These are phyloP conservation scores for Phytophthora macrochlamydospora DNA, from an alignment of 352 stramenopile genomes.

Conservation along the genomic window DNA sequence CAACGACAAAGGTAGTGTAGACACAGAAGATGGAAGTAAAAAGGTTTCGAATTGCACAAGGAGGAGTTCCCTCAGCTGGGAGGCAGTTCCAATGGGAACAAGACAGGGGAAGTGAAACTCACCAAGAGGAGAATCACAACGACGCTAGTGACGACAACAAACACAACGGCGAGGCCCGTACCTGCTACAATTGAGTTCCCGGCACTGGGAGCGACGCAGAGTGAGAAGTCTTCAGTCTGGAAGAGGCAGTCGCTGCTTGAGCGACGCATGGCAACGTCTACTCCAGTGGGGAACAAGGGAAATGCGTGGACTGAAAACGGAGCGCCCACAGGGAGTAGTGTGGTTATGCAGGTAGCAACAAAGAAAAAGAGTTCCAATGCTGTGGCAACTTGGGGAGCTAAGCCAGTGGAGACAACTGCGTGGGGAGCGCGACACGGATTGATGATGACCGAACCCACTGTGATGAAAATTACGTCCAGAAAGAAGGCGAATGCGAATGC, in stretches of 20 bases:
- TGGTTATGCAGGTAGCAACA: neutral
- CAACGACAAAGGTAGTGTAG: constrained; percentile 6
- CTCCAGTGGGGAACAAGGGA: neutral
- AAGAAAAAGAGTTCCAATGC: neutral
- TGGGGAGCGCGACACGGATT: neutral
- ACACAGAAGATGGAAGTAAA: constrained; percentile 2
- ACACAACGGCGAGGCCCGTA: constrained; percentile 29
- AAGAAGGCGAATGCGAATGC: constrained; percentile 7
- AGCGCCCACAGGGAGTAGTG: neutral
- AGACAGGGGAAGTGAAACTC: constrained; percentile 13
- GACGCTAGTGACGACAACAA: constrained; percentile 42
- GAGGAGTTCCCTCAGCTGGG: constrained; percentile 47
- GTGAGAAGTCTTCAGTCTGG: constrained; percentile 31
- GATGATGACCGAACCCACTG: neutral
- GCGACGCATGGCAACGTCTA: constrained; percentile 34
- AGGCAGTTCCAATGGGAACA: neutral
- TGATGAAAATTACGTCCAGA: constrained; percentile 2
- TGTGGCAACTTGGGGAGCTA: neutral
- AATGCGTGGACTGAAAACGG: neutral
- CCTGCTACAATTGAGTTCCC: constrained; percentile 37
- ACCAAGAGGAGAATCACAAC: constrained; percentile 53
- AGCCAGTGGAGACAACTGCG: neutral
- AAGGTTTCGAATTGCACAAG: constrained; percentile 25
- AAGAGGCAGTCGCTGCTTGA: constrained; percentile 54
- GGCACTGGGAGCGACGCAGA: constrained; percentile 17